These are phyloP conservation scores for Saccharum hybrid DNA, from an alignment of 202 grass and related monocot genomes.

Conservation along the genomic window DNA sequence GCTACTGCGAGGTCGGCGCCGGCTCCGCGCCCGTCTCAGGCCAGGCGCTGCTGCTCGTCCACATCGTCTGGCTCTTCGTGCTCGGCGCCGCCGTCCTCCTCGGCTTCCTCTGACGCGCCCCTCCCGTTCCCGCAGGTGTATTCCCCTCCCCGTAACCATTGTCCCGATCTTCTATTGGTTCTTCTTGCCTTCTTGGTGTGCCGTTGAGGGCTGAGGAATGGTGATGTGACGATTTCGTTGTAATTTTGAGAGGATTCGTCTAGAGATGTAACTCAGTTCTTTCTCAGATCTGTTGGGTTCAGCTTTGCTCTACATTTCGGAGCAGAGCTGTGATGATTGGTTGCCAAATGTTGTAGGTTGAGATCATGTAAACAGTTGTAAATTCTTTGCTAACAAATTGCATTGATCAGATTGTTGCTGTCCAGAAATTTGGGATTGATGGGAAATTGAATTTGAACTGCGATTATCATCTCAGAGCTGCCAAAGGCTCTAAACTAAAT, in stretches of 20 bases:
- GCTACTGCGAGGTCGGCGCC: conserved; percentile 78
- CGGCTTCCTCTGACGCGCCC: conserved; percentile 66
- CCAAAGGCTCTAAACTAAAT: neutral
- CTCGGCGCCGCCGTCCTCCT: conserved; percentile 81
- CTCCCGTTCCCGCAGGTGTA: neutral
- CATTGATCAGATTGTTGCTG: neutral
- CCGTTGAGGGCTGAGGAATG: conserved; percentile 16
- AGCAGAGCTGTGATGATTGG: conserved; percentile 19
- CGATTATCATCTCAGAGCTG: neutral
- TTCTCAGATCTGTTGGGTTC: conserved; percentile 34
- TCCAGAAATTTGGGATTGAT: conserved; percentile 1
- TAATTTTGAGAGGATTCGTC: neutral
- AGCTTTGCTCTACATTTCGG: conserved; percentile 29
- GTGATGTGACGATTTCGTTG: conserved; percentile 19
- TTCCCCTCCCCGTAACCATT: neutral
- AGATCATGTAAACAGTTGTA: conserved; percentile 49
- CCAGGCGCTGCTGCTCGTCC: conserved; percentile 81
- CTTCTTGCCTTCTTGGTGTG: conserved; percentile 5
- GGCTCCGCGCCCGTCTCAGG: conserved; percentile 66
- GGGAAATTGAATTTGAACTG: neutral
- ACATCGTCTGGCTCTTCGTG: conserved; percentile 93
- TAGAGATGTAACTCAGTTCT: conserved; percentile 38
- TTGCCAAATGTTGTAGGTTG: conserved; percentile 23
- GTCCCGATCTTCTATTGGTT: neutral
- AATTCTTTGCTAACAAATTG: conserved; percentile 36